A percentile compares a stretch with the other conserved stretches of the same genome.
Conservation (phyloP, 768 basidiomycete genomes). For the Fibroporia radiculosa region DNA sequence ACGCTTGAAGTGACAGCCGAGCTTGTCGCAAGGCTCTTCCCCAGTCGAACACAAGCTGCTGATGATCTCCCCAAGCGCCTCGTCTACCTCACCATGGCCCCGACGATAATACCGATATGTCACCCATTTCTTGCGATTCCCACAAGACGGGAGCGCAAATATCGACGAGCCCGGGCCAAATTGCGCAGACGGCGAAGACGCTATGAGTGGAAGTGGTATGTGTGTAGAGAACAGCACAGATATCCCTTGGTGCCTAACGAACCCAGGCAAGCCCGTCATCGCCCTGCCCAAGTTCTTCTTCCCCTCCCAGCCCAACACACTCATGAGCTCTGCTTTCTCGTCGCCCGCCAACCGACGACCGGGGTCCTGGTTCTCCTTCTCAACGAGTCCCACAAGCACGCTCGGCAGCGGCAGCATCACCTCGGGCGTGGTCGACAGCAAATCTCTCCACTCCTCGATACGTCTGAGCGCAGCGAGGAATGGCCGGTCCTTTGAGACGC, state of each 20-base stretch:
- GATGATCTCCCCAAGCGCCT: slow-evolving; percentile 38
- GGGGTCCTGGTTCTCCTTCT: slow-evolving; percentile 37
- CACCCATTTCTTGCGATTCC: slow-evolving; percentile 35
- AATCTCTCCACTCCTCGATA: slow-evolving; percentile 29
- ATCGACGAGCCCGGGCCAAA: slow-evolving; percentile 10
- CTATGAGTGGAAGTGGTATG: slow-evolving; percentile 11
- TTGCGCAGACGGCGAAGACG: slow-evolving; percentile 12
- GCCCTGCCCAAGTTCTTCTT: slow-evolving; percentile 29
- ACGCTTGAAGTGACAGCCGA: slow-evolving; percentile 27
- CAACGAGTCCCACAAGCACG: slow-evolving; percentile 42
- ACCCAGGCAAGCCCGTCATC: slow-evolving; percentile 45
- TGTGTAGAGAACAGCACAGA: slow-evolving; percentile 43
- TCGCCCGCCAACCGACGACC: slow-evolving; percentile 41
- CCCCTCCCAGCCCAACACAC: slow-evolving; percentile 55
- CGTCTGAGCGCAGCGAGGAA: slow-evolving; percentile 34
- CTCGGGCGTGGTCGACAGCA: slow-evolving; percentile 49
- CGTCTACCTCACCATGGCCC: slow-evolving; percentile 16
- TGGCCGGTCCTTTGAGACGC: slow-evolving; percentile 3
- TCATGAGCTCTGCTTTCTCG: slow-evolving; percentile 44
- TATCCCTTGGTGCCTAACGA: slow-evolving; percentile 51
- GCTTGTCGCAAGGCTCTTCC: slow-evolving; percentile 28
- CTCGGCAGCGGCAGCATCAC: slow-evolving; percentile 40
- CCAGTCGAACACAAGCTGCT: slow-evolving; percentile 23
- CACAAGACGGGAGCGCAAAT: slow-evolving; percentile 30
- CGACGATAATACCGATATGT: slow-evolving; percentile 44